These are phyloP conservation scores for Rhizopogon vulgaris DNA, from an alignment of 768 basidiomycete species.

Conservation along the genomic window DNA sequence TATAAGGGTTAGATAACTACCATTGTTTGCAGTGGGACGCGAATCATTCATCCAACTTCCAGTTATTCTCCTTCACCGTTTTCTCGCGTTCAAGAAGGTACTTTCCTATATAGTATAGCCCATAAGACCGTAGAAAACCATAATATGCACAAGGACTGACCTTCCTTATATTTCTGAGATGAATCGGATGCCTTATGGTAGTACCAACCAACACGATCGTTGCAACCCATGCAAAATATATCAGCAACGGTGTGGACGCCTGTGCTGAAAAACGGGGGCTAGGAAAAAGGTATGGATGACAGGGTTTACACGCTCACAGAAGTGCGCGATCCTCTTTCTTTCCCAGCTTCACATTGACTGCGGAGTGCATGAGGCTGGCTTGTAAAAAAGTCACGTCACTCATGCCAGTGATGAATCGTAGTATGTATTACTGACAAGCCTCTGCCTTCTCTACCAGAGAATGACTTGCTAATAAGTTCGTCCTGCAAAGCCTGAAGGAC, in stretches of 20 bases:
- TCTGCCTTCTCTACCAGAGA: constrained; percentile 76
- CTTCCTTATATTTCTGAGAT: constrained; percentile 84
- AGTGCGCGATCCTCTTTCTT: constrained; percentile 68
- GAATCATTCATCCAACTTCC: constrained; percentile 50
- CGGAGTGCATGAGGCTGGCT: constrained; percentile 68
- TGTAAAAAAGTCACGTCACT: not conserved
- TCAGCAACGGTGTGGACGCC: constrained; percentile 81
- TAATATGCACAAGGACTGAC: constrained; percentile 26
- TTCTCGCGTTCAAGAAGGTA: constrained; percentile 78
- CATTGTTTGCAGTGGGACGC: not conserved
- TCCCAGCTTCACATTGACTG: constrained; percentile 69
- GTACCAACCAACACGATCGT: constrained; percentile 75
- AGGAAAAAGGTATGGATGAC: constrained; percentile 3
- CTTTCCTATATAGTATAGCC: constrained; percentile 63
- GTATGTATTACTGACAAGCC: constrained; percentile 54
- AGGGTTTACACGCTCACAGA: constrained; percentile 37
- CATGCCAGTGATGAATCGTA: not conserved
- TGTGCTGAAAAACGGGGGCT: constrained; percentile 39
- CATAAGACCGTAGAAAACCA: not conserved
- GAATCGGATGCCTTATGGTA: constrained; percentile 74
- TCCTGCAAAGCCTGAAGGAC: constrained; percentile 65
- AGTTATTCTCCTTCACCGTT: constrained; percentile 76
- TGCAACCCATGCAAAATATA: constrained; percentile 73
- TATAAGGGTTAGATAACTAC: too few relatives aligned
- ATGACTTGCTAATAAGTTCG: constrained; percentile 79